Percentiles rank a stretch among this genome's conserved stretches.
Conservation (phyloP, 2,329 filamentous ascomycete genomes). For the Botryotinia calthae region DNA sequence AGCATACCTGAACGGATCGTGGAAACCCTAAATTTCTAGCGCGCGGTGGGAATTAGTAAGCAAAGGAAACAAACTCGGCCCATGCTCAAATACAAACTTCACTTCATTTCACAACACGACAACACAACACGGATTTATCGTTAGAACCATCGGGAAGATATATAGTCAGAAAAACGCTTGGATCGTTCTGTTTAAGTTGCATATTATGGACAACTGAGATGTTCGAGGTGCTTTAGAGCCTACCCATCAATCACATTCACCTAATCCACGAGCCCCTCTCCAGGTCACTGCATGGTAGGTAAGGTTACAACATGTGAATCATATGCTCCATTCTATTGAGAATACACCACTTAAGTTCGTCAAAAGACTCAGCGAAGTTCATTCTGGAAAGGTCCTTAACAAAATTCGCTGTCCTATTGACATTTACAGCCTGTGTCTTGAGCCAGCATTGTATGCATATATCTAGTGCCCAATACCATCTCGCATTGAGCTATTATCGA, state of each 20-base stretch:
- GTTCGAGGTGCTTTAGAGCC: neutral
- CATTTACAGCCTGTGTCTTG: neutral
- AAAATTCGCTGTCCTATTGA: too few relatives aligned
- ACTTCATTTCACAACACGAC: neutral
- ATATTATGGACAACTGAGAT: neutral
- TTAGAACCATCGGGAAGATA: neutral
- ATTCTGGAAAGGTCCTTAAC: rapidly evolving
- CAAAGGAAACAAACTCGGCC: neutral
- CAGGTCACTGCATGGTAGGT: too few relatives aligned
- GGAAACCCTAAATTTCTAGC: neutral
- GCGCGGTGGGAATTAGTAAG: neutral
- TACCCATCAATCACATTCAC: neutral
- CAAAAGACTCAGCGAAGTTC: neutral
- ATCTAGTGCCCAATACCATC: neutral
- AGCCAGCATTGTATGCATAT: neutral
- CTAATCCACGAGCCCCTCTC: neutral
- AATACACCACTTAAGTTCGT: rapidly evolving
- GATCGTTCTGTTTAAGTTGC: rapidly evolving
- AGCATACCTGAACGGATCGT: too few relatives aligned
- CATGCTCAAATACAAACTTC: neutral
- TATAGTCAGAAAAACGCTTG: neutral
- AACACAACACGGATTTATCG: neutral
- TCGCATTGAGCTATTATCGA: neutral
- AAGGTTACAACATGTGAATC: neutral
- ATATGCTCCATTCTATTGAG: neutral